These are phyloP conservation scores for Cymbopogon flexuosus DNA, from an alignment of 202 grass and related monocot genomes.

Conservation along the genomic window DNA sequence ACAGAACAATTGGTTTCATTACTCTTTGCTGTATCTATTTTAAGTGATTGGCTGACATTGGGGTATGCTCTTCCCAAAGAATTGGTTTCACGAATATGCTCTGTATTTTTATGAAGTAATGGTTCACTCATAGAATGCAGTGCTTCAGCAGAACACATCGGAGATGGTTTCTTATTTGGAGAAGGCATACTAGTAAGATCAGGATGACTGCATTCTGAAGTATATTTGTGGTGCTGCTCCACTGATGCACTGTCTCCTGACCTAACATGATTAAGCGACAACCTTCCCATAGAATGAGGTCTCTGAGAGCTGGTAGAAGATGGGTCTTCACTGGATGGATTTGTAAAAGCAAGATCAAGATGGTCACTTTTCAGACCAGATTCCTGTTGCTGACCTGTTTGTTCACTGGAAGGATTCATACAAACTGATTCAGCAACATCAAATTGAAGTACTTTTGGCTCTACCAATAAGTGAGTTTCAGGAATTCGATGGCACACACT, in stretches of 20 bases:
- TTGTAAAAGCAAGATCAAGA: slow-evolving; percentile 17
- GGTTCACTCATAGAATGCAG: neutral
- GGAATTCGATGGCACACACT: slow-evolving; percentile 8
- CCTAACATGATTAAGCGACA: slow-evolving; percentile 35
- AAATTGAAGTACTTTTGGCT: slow-evolving; percentile 57
- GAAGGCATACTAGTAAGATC: slow-evolving; percentile 7
- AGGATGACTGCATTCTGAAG: slow-evolving; percentile 16
- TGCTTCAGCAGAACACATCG: slow-evolving; percentile 18
- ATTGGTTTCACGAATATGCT: neutral
- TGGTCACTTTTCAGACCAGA: slow-evolving; percentile 22
- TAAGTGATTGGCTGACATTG: neutral
- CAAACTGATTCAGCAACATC: slow-evolving; percentile 40
- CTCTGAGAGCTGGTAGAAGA: slow-evolving; percentile 27
- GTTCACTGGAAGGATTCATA: slow-evolving; percentile 19
- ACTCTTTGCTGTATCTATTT: neutral
- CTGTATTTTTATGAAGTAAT: slow-evolving; percentile 1
- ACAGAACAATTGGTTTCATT: neutral
- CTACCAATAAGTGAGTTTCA: slow-evolving; percentile 40
- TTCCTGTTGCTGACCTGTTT: slow-evolving; percentile 14
- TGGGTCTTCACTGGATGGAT: slow-evolving; percentile 32
- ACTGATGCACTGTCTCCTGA: slow-evolving; percentile 13
- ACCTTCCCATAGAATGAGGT: slow-evolving; percentile 3
- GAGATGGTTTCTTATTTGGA: slow-evolving; percentile 26
- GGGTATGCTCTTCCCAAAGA: slow-evolving; percentile 11
- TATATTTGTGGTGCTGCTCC: slow-evolving; percentile 1